These are phyloP conservation scores for Xylaria sp. DNA, from an alignment of 2,329 filamentous ascomycete species.

Conservation along the genomic window DNA sequence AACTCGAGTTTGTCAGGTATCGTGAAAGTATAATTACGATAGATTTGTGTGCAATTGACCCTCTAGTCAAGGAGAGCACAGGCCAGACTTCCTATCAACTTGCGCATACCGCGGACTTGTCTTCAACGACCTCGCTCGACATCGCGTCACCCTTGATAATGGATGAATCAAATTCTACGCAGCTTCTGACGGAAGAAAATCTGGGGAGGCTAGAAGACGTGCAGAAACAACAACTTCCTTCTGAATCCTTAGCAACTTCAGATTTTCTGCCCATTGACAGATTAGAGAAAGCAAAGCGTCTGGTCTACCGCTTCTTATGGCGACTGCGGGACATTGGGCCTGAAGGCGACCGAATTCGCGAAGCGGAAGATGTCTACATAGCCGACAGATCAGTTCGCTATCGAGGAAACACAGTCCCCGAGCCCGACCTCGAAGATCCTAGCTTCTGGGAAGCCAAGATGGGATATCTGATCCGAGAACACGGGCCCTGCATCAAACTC, in stretches of 20 bases:
- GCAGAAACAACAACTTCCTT: neutral
- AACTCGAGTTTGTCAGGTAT: neutral
- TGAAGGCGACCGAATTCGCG: neutral
- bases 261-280: neutral
- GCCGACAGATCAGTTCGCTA: neutral
- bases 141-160: neutral
- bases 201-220: neutral
- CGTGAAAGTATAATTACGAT: neutral
- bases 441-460: constrained; percentile 17
- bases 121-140: neutral
- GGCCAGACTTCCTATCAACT: neutral
- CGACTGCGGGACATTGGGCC: neutral
- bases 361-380: constrained; percentile 6
- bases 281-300: neutral
- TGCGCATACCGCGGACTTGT: neutral
- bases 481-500: neutral
- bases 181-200: constrained; percentile 2
- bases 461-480: neutral
- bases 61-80: neutral
- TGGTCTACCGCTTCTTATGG: neutral
- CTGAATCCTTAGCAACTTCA: neutral
- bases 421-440: constrained; percentile 15
- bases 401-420: constrained; percentile 11
- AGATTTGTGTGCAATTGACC: neutral
- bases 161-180: neutral